A percentile compares a stretch with the other conserved stretches of the same genome.
Conservation (phyloP, 306 rosid species). For the Carpinus fangiana region DNA sequence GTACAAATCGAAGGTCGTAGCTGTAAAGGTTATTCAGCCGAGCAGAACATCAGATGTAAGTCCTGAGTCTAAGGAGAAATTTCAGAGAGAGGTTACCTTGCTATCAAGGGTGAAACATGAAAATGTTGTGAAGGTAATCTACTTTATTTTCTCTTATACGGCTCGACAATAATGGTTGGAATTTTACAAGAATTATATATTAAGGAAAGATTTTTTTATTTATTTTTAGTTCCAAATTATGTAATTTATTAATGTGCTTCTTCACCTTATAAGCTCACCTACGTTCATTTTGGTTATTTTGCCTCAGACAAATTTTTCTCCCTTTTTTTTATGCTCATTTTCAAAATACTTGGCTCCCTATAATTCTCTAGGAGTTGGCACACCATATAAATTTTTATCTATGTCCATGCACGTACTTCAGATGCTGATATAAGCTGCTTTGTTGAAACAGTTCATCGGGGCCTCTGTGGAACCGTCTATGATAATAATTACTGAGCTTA, state of each 20-base stretch:
- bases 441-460: conserved; percentile 50
- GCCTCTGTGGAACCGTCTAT: conserved; percentile 48
- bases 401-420: background rate
- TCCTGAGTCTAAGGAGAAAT: conserved; percentile 39
- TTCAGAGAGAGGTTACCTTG: conserved; percentile 56
- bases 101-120: conserved; percentile 47
- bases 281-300: background rate
- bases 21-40: conserved; percentile 47
- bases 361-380: background rate
- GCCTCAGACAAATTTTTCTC: background rate
- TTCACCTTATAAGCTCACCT: background rate
- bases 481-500: conserved; percentile 54
- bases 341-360: background rate
- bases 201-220: background rate
- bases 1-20: conserved; percentile 46
- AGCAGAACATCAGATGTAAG: conserved; percentile 27
- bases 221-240: background rate
- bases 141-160: background rate
- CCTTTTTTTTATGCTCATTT: background rate
- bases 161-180: background rate
- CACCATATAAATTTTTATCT: background rate
- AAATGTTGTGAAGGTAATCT: conserved; percentile 51
- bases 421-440: background rate
- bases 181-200: background rate
- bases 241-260: background rate